A percentile compares a stretch with the other conserved stretches of the same genome.
These are phyloP conservation scores for Hypoxylon sp. DNA, from an alignment of 2,329 filamentous ascomycete genomes.

Conservation along the genomic window DNA sequence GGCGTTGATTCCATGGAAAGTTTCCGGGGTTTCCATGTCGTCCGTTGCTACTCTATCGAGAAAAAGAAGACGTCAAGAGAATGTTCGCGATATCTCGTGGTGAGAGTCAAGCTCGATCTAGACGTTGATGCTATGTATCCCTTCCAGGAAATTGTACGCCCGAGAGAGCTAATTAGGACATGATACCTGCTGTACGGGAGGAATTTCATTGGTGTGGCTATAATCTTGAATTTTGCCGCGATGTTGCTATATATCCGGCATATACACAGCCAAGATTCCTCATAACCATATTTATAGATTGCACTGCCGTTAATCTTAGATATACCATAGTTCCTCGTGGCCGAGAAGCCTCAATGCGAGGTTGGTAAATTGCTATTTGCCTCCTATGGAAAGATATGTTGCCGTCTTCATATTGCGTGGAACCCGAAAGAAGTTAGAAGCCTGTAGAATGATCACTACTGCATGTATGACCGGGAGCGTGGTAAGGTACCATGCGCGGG, in stretches of 20 bases:
- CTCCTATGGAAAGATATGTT: constrained; percentile 9
- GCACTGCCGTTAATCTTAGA: neutral
- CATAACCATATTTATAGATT: neutral
- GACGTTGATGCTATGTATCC: constrained; percentile 12
- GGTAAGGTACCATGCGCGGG: neutral
- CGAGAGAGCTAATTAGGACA: constrained; percentile 12
- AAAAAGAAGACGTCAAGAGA: neutral
- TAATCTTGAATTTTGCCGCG: constrained; percentile 30
- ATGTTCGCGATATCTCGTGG: constrained; percentile 5
- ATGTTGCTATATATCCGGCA: constrained; percentile 26
- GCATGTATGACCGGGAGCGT: neutral
- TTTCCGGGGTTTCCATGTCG: neutral
- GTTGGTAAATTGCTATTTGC: constrained; percentile 2
- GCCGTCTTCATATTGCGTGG: constrained; percentile 19
- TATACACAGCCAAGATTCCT: constrained; percentile 16
- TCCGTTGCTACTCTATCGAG: neutral
- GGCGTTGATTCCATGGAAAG: neutral
- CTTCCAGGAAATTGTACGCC: constrained; percentile 10
- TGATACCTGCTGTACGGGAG: neutral
- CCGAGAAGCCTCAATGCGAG: constrained; percentile 12
- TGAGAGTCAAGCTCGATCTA: constrained; percentile 11
- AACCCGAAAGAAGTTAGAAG: constrained; percentile 16
- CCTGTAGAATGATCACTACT: neutral
- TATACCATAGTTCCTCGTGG: constrained; percentile 1
- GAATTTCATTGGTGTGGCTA: constrained; percentile 21